These are phyloP conservation scores for Candida michaelii DNA, from an alignment of 805 yeast genomes.

Conservation along the genomic window DNA sequence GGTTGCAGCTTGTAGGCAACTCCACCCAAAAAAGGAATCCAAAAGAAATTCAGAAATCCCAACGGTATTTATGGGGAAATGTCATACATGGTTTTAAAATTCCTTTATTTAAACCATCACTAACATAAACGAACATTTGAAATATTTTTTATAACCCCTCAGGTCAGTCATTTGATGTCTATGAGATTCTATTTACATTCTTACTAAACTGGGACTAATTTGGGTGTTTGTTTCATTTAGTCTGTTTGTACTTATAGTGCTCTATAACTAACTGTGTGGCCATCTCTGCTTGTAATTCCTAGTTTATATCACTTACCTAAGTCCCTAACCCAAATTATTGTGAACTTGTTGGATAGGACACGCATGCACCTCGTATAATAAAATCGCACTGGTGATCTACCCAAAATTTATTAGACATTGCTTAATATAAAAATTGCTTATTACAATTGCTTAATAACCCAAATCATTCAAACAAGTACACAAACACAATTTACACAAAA, in stretches of 20 bases:
- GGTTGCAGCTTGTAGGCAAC: no score
- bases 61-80: background rate
- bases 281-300: no score
- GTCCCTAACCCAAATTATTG: no score
- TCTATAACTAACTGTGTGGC: no score
- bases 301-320: no score
- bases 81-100: background rate
- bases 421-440: background rate
- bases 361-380: slow-evolving; percentile 6
- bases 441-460: background rate
- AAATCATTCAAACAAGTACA: background rate
- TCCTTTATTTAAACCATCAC: background rate
- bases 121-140: background rate
- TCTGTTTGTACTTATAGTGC: no score
- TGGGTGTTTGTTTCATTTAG: no score
- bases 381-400: slow-evolving; percentile 6
- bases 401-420: slow-evolving; percentile 2
- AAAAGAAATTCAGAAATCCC: slow-evolving; percentile 1
- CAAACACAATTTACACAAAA: background rate
- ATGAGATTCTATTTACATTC: no score
- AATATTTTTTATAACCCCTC: background rate
- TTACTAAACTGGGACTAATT: no score
- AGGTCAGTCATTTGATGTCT: background rate
- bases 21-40: background rate
- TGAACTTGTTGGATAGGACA: background rate